phyloP scores from a whole-genome alignment of 345 rosid species.

The Sisymbrium irio region DNA sequence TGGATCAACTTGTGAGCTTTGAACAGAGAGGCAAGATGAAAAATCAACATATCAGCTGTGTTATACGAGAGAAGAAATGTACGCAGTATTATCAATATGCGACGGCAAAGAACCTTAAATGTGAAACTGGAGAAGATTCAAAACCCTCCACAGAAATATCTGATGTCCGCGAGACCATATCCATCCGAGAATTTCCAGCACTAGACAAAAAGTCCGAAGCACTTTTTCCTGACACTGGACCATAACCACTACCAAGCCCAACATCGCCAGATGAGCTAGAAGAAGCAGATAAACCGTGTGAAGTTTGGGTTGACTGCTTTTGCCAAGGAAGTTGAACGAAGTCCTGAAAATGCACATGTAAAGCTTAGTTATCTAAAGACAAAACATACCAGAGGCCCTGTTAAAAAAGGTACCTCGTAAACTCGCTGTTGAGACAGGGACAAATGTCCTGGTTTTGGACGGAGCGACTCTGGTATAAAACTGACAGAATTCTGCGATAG shows the following conservation, averaged over 20 bases:
- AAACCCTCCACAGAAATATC: slow-evolving; percentile 61
- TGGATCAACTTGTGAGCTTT: slow-evolving; percentile 51
- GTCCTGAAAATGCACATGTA: slow-evolving; percentile 49
- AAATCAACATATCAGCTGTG: slow-evolving; percentile 5
- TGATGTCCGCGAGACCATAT: slow-evolving; percentile 50
- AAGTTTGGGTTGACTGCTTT: slow-evolving; percentile 69
- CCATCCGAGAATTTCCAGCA: slow-evolving; percentile 49
- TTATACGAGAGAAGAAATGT: background rate
- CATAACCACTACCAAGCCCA: slow-evolving; percentile 47
- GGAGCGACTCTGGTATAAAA: slow-evolving; percentile 80
- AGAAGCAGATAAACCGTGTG: slow-evolving; percentile 56
- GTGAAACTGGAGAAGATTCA: slow-evolving; percentile 53
- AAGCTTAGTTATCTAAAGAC: background rate
- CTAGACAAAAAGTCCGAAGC: slow-evolving; percentile 46
- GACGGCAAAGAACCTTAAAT: slow-evolving; percentile 49
- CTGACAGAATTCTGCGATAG: slow-evolving; percentile 70
- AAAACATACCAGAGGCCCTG: slow-evolving; percentile 11
- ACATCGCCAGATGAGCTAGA: slow-evolving; percentile 52
- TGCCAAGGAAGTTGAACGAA: slow-evolving; percentile 97
- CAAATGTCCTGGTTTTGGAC: slow-evolving; percentile 94
- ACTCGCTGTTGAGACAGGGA: slow-evolving; percentile 89
- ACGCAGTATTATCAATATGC: background rate
- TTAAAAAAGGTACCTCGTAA: slow-evolving; percentile 60
- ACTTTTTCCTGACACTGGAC: slow-evolving; percentile 53
- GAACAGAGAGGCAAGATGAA: slow-evolving; percentile 46